Evolutionary conservation across 2,329 filamentous ascomycete genomes (phyloP), one percentile per base, ranked within the genome.

Genomic region (Verticillium alfalfae): DNA sequence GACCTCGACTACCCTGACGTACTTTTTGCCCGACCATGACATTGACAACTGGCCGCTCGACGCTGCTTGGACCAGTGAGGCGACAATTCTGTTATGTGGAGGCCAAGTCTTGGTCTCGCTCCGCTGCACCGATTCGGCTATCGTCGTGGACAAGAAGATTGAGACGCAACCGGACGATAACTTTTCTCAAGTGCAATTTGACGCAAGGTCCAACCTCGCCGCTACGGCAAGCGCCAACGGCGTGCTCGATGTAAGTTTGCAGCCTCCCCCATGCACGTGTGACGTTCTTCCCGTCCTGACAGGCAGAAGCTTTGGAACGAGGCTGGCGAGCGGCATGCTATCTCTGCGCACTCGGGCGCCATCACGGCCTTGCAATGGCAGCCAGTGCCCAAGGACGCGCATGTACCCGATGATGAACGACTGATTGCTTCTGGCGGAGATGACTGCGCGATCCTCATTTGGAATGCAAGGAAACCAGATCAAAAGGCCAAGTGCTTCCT

Each of bases 361-460:
- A 82, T 88, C 59, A 87, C 84, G 0, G 79, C 81, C 3, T 75
- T 88, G 64, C 77, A 80, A 63, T 89, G 86, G 85, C 86, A 88
- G 67, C 86, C 86, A 12, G 65, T 84, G 18, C 67, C 71, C 15
- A 70, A 61, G 8, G 63, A 67, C 22, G 26, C 60, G 8, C 57
- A 71, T 2, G 61, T 68, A 1, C 60, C 68, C 4, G 75, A 80
- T 7, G 80, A 81, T 58, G 84, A 87, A 65, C 78, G 86, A 31
- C 74, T 88, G 3, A 79, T 88, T 61, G 86, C 86, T 8, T 85
- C 85, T 1, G 85, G 84, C 31, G 83, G 83, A 3, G 85, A 88
- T 64, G 86, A 89, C 66, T 84, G 84, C 31, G 83, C 83, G 12
- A 86, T 89, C 57, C 76, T 82, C 56, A 82, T 88, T 34, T 88